Evolutionary conservation across 352 stramenopile species (phyloP).

Genomic region (Phytophthora cajani): DNA sequence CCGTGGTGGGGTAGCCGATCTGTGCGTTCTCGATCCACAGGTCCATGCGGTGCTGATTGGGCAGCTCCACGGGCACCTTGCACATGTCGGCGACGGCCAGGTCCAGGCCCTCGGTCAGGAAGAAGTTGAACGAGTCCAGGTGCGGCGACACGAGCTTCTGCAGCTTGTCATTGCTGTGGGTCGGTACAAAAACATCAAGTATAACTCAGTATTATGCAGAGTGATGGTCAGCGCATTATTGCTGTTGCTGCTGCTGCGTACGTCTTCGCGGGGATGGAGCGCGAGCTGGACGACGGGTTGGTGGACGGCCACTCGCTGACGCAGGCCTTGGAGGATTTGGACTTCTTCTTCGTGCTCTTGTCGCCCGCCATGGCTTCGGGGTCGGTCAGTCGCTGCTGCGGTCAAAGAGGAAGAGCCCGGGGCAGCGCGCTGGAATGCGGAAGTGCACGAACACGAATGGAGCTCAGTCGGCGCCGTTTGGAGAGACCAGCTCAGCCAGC

Average conservation of each 20-base stretch:
- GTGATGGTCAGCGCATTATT: slow-evolving; percentile 24
- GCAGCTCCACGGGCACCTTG: slow-evolving; percentile 91
- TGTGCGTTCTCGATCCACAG: slow-evolving; percentile 96
- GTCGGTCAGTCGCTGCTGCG: slow-evolving; percentile 4
- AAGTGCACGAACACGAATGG: slow-evolving; percentile 39
- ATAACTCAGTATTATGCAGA: slow-evolving; percentile 8
- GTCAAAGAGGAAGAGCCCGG: not conserved
- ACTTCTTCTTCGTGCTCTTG: slow-evolving; percentile 62
- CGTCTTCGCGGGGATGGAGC: slow-evolving; percentile 75
- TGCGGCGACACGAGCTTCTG: slow-evolving; percentile 95
- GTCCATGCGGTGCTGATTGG: slow-evolving; percentile 83
- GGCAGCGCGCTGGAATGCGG: slow-evolving; percentile 17
- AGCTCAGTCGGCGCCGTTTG: slow-evolving; percentile 26
- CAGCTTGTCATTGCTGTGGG: slow-evolving; percentile 76
- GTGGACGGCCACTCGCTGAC: slow-evolving; percentile 81
- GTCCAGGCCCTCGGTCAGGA: slow-evolving; percentile 95
- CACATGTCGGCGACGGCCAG: slow-evolving; percentile 93
- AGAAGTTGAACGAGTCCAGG: slow-evolving; percentile 99
- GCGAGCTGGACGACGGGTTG: slow-evolving; percentile 80
- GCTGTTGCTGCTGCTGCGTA: slow-evolving; percentile 30
- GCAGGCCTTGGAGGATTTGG: slow-evolving; percentile 42
- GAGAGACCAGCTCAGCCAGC: slow-evolving; percentile 40
- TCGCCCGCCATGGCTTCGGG: slow-evolving; percentile 45
- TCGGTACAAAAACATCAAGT: slow-evolving; percentile 22
- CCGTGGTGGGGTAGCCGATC: slow-evolving; percentile 88